Conservation (phyloP, 148 eudicot genomes). For the Rhododendron williamsianum region DNA sequence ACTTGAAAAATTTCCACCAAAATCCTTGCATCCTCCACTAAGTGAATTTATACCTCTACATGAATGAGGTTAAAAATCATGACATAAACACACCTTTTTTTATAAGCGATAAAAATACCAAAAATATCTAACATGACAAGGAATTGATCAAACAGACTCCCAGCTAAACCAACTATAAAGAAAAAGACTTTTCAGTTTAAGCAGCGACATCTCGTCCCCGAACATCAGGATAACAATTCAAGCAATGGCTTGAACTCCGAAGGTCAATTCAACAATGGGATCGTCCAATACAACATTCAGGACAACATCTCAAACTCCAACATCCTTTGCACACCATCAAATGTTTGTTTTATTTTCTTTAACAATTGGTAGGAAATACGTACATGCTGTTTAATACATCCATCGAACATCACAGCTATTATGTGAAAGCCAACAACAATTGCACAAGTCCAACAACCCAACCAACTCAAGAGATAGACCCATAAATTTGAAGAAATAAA, state of each 20-base stretch:
- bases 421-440: neutral
- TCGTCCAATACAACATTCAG: neutral
- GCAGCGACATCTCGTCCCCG: neutral
- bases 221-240: neutral
- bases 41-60: neutral
- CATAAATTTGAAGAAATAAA: neutral
- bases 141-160: neutral
- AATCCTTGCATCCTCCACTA: neutral
- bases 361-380: neutral
- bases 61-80: neutral
- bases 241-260: neutral
- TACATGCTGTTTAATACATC: neutral
- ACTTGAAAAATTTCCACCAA: neutral
- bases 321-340: neutral
- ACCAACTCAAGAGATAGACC: neutral
- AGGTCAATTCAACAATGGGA: neutral
- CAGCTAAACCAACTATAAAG: neutral
- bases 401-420: neutral
- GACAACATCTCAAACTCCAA: constrained; percentile 1
- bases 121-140: neutral
- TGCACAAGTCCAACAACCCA: neutral
- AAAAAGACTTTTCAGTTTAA: neutral
- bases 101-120: neutral
- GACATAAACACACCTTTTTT: neutral
- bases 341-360: neutral